Evolutionary conservation across 441 rosid species (phyloP), one percentile per base, ranked within the genome.

Genomic region (Raphanus hybrid): DNA sequence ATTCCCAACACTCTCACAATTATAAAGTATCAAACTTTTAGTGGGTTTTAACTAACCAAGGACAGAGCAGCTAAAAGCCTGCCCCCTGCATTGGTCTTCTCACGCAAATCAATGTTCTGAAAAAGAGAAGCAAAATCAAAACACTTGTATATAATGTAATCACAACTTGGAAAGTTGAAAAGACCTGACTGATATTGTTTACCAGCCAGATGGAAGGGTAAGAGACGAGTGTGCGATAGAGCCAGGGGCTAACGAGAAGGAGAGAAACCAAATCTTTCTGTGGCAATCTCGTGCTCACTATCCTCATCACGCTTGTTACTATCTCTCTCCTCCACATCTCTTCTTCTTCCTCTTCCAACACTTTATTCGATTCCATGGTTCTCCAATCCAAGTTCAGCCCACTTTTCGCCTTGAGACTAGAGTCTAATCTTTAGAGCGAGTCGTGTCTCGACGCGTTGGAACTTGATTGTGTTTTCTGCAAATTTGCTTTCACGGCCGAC

Each of bases 201-300:
- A 94, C 97, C 86, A 81, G 87, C 91, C 92, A 94, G 58, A 91
- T 89, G 43, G 94, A 86, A 23, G 89, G 85, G 62, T 73, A 84
- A 5, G 92, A 85, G 79, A 74, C 66, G 66, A 94, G 97, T 59
- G 90, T 82, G 5, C 90, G 91, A 80, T 81, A 73, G 1, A 92
- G 85, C 86, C 86, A 89, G 67, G 91, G 92, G 81, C 88, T 87
- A 76, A 91, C 89, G 4, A 91, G 86, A 50, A 94, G 88, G 66
- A 94, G 88, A 75, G 97, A 88, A 26, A 88, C 43, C 35, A 94
- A 79, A 83, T 92, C 94, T 41, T 75, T 83, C 75, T 89, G 97
- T 75, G 84, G 75, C 18, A 94, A 92, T 75, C 85, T 88, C 12
- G 88, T 15, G 87, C 93, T 86, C 67, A 90, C 94, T 73, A 92